Percentiles rank a stretch among this genome's conserved stretches.
phyloP scores from a whole-genome alignment of 1,284 basidiomycete species.

The Trametes sp. region DNA sequence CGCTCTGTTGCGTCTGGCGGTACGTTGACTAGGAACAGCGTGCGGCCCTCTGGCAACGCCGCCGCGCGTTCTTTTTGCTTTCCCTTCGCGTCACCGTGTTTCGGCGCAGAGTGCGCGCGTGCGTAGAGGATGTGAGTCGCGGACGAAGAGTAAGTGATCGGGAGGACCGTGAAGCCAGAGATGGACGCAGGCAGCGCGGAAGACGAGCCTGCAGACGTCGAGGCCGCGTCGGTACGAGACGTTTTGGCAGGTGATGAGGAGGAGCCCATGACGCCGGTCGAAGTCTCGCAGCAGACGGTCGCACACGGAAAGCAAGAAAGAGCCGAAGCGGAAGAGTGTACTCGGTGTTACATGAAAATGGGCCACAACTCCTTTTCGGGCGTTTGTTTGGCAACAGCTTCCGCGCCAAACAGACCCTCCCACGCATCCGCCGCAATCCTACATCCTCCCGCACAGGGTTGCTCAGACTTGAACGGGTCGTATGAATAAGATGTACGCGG shows the following conservation, averaged over 20 bases:
- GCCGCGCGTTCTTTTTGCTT: conserved; percentile 36
- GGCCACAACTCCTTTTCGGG: conserved; percentile 8
- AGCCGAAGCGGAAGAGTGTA: neutral
- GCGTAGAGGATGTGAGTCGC: conserved; percentile 71
- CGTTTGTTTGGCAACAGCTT: conserved; percentile 29
- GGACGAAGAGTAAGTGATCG: conserved; percentile 59
- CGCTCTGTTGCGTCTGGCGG: conserved; percentile 86
- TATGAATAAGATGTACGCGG: neutral
- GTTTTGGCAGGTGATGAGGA: conserved; percentile 13
- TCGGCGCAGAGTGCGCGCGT: conserved; percentile 59
- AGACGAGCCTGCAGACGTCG: conserved; percentile 12
- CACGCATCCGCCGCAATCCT: neutral
- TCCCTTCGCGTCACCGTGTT: conserved; percentile 39
- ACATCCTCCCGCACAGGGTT: neutral
- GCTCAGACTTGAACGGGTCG: neutral
- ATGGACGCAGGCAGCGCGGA: conserved; percentile 39
- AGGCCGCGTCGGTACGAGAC: conserved; percentile 3
- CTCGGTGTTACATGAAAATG: conserved; percentile 11
- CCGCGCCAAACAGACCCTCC: conserved; percentile 20
- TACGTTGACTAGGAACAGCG: conserved; percentile 86
- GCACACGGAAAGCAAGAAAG: neutral
- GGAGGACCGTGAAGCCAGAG: conserved; percentile 67
- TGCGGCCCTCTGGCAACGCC: conserved; percentile 70
- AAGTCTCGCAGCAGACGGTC: neutral
- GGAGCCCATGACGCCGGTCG: conserved; percentile 9